phyloP scores from a whole-genome alignment of 805 yeast species.

The Barnettozyma populi region DNA sequence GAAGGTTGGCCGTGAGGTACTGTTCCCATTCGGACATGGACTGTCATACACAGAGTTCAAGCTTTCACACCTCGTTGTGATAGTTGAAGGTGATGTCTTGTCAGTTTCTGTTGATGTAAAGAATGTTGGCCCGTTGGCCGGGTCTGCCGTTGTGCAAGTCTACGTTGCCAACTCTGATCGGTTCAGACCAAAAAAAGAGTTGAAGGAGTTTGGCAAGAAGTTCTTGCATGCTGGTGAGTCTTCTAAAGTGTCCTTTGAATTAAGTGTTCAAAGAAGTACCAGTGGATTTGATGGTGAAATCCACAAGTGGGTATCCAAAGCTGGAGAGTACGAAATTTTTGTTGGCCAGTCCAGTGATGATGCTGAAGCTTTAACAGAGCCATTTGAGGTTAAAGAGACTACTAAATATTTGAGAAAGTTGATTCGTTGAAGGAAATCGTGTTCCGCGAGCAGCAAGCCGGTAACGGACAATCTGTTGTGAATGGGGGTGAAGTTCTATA shows the following conservation, averaged over 20 bases:
- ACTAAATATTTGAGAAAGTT: slow-evolving; percentile 7
- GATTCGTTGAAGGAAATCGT: background rate
- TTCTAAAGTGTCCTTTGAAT: slow-evolving; percentile 30
- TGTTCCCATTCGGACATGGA: slow-evolving; percentile 61
- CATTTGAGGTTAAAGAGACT: slow-evolving; percentile 3
- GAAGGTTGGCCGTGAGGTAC: slow-evolving; percentile 39
- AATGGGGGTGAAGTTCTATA: too few relatives aligned
- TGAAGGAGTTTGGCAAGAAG: slow-evolving; percentile 53
- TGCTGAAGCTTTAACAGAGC: slow-evolving; percentile 6
- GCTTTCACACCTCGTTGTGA: slow-evolving; percentile 33
- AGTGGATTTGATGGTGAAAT: slow-evolving; percentile 49
- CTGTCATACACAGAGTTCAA: slow-evolving; percentile 52
- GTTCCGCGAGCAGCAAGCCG: background rate
- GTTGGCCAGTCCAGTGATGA: slow-evolving; percentile 35
- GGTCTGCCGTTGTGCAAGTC: slow-evolving; percentile 52
- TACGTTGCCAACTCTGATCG: slow-evolving; percentile 37
- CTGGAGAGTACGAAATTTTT: slow-evolving; percentile 43
- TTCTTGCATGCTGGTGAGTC: slow-evolving; percentile 39
- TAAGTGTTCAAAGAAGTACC: slow-evolving; percentile 42
- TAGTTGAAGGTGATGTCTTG: slow-evolving; percentile 23
- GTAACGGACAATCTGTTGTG: too few relatives aligned
- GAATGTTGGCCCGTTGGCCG: slow-evolving; percentile 44
- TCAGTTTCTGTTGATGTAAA: slow-evolving; percentile 35
- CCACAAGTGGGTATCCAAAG: slow-evolving; percentile 46
- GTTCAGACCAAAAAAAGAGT: slow-evolving; percentile 52